Base-by-base conservation (phyloP, 192 early-diverging fungal genomes). In the Mortierella hygrophila region DNA sequence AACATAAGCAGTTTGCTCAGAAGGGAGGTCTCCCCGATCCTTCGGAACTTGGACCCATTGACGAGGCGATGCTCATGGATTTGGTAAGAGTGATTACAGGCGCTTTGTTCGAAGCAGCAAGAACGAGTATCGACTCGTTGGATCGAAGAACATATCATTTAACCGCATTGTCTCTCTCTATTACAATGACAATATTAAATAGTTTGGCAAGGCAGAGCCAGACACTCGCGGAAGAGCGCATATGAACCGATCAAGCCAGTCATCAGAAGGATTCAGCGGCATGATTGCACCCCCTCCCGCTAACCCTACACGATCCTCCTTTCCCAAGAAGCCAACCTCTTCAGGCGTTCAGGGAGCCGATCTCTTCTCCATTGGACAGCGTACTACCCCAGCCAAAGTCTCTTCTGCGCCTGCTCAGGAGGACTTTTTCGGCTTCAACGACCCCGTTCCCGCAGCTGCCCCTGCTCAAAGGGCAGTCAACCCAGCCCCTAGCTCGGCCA, bases 21-120 rank as follows among this genome's bases (percentile, higher is more conserved):
- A 93, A 93, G 71, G 94, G 95, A 16, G 88, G 93, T 13, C 89
- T 97, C 60, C 95, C 96, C 29, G 94, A 96, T 82, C 95, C 96
- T 10, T 92, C 89, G 23, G 93, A 91, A 20, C 82, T 97, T 46
- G 87, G 83, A 63, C 77, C 77, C 20, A 60, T 87, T 42, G 77
- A 79, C 49, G 85, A 76, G 40, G 76, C 85, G 4, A 80, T 68
- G 68, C 74, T 81, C 35, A 83, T 79, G 81, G 69, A 75, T 75
- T 47, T 78, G 71, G 72, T 75, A 88, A 69, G 63, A 21, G 44
- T 1, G 23, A 7, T 52, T 7, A 23, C 23, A 18, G 26, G 4
- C 21, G n/a, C 54, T 29, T 49, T 20, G 16, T 41, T 18, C 20
- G 32, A 21, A 42, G 69, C 18, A 70, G 1, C 46, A 32, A 29